Evolutionary conservation across 495 filamentous ascomycete species (phyloP), one percentile per base, ranked within the genome.

Genomic region (Penicillium waksmanii): DNA sequence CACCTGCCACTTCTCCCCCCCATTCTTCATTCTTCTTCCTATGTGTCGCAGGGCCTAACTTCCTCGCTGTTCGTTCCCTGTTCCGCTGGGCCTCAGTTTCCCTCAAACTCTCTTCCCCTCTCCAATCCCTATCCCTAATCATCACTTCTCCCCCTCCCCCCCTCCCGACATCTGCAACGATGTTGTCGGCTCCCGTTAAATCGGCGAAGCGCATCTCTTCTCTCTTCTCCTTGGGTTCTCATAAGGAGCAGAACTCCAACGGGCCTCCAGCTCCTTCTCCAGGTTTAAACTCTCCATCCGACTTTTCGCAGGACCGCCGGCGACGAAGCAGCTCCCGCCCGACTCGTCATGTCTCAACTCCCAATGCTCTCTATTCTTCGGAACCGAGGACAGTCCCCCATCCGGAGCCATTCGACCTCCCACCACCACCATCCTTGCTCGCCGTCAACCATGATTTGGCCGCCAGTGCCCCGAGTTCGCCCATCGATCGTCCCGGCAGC

Each of bases 181-280:
- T 80, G 77, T 67, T 80, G 65, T 80, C 77, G 27, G 77, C 74
- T 73, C 78, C 77, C 51, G 74, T 75, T 60, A 81, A 79, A 64
- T 77, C 77, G 62, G 77, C 78, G 58, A 77, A 79, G 72, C 78
- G 78, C 60, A 79, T 81, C 52, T 80, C 77, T 11, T 81, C 78
- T 40, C 73, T 81, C 33, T 79, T 81, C 55, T 78, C 77, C 31
- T 52, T 80, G 63, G 68, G 76, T 9, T 72, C 72, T 7, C 67
- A 74, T 46, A 74, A 73, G 60, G 75, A 81, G 46, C 66, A 72
- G 3, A 66, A 58, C 48, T 65, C 74, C 5, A 66, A 44, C 21
- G 34, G 43, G 2, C 66, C 66, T 2, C 47, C 61, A 10, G 38
- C 25, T 9, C 25, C 56, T 5, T 61, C 66, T 2, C 51, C 66